These are phyloP conservation scores for Populus hybrid DNA, from an alignment of 441 rosid genomes.

Conservation along the genomic window DNA sequence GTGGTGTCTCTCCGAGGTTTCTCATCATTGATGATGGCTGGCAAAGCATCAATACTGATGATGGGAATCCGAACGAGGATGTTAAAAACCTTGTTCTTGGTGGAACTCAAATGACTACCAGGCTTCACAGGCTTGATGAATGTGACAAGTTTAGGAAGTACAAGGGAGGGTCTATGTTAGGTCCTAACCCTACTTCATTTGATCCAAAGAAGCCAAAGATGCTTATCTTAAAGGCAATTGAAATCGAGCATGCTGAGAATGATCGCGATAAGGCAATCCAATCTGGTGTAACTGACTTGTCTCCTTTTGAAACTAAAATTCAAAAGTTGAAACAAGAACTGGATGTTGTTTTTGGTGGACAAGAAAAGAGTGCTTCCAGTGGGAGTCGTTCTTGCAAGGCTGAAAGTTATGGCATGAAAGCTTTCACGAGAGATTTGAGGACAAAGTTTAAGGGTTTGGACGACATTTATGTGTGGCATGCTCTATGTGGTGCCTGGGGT, in stretches of 20 bases:
- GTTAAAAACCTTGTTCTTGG: conserved; percentile 67
- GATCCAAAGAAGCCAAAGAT: conserved; percentile 51
- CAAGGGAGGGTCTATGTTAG: conserved; percentile 46
- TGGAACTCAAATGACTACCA: conserved; percentile 73
- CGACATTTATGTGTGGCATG: conserved; percentile 86
- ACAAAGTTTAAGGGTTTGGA: conserved; percentile 57
- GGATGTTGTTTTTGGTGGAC: conserved; percentile 35
- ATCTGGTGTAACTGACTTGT: conserved; percentile 36
- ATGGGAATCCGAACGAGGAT: conserved; percentile 42
- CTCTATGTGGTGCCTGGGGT: conserved; percentile 90
- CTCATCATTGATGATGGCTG: conserved; percentile 89
- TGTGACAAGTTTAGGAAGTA: conserved; percentile 64
- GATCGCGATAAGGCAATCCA: conserved; percentile 33
- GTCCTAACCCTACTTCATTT: conserved; percentile 41
- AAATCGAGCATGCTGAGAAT: conserved; percentile 51
- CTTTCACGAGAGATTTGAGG: conserved; percentile 64
- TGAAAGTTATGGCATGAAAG: conserved; percentile 45
- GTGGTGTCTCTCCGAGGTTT: conserved; percentile 55
- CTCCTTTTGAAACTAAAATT: conserved; percentile 36
- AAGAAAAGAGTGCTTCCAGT: conserved; percentile 12
- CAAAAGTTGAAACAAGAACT: conserved; percentile 42
- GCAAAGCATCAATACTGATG: conserved; percentile 70
- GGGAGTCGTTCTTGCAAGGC: conserved; percentile 24
- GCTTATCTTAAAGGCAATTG: conserved; percentile 63
- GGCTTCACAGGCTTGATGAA: conserved; percentile 62